Evolutionary conservation across 1,284 basidiomycete species (phyloP).

Genomic region (Vanrija humicola): DNA sequence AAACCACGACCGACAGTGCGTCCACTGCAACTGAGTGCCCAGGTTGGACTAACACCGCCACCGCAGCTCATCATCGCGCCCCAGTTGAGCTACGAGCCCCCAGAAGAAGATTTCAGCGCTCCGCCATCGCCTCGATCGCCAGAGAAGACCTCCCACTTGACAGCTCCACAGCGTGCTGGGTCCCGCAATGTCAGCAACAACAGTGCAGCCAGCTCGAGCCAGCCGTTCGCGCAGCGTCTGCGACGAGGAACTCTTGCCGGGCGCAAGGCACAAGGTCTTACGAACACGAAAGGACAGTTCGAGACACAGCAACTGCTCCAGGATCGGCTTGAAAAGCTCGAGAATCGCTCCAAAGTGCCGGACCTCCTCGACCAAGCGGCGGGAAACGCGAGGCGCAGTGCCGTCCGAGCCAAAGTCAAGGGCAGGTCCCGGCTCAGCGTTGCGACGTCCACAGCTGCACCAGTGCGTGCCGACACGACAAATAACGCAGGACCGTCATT

Average conservation of each 20-base stretch:
- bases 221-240: neutral
- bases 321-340: constrained; percentile 37
- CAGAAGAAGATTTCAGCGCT: no score
- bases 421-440: neutral
- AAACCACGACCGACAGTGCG: constrained; percentile 12
- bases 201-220: neutral
- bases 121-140: no score
- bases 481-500: neutral
- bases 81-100: no score
- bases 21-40: neutral
- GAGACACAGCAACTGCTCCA: constrained; percentile 42
- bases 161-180: no score
- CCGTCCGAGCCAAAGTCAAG: no score
- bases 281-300: constrained; percentile 26
- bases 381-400: neutral
- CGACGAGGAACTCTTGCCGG: neutral
- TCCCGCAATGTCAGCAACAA: no score
- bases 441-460: neutral
- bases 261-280: constrained; percentile 2
- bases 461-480: no score
- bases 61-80: neutral
- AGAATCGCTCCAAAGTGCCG: constrained; percentile 25
- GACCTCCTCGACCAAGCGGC: constrained; percentile 36
- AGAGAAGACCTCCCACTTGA: no score
- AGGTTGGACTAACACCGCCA: neutral